Evolutionary conservation across 805 yeast species (phyloP), one percentile per base, ranked within the genome.

Genomic region (Saccharomycopsis guyanensis): DNA sequence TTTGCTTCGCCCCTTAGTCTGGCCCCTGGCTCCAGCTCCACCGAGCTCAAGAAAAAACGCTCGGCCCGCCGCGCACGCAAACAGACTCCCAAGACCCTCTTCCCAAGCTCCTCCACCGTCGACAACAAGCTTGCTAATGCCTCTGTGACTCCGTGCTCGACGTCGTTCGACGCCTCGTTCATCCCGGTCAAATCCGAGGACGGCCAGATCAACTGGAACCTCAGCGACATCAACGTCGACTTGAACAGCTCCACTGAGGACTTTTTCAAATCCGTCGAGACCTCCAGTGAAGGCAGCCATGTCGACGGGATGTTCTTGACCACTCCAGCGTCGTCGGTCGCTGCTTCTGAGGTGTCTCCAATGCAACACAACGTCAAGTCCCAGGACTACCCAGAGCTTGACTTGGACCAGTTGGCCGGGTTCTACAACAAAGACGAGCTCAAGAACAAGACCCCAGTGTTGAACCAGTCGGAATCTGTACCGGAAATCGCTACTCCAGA

Each of bases 111-210:
- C 18, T 32, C 34, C 16, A 38, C 18, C 10, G 43, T 50, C 16
- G 53, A 50, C 40, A 8, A 6, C 3, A 20, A 31, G 13, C 37
- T 50, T 15, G 38, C 18, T 10, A 32, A 38, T 19, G 37, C 49
- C n/a, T 44, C 51, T 5, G 51, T 47, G 10, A 42, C 41, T 20
- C 51, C 53, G 4, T 50, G 53, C 27, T 42, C 47, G 3, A 45
- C 52, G 13, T 43, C 51, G 10, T 50, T 33, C 22, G 45, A 44
- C 25, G 49, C 52, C 12, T 3, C 52, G 22, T 50, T 47, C 31
- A 35, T 50, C 12, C 47, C 53, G n/a, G 20, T 47, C 27, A 50
- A 47, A 25, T n/a, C 34, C 23, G 52, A 50, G 15, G 47, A 46
- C 10, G 49, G 49, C 22, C 38, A 41, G 22, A 40, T 50, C 15